These are phyloP conservation scores for Jatropha podagrica DNA, from an alignment of 441 rosid species.

Conservation along the genomic window DNA sequence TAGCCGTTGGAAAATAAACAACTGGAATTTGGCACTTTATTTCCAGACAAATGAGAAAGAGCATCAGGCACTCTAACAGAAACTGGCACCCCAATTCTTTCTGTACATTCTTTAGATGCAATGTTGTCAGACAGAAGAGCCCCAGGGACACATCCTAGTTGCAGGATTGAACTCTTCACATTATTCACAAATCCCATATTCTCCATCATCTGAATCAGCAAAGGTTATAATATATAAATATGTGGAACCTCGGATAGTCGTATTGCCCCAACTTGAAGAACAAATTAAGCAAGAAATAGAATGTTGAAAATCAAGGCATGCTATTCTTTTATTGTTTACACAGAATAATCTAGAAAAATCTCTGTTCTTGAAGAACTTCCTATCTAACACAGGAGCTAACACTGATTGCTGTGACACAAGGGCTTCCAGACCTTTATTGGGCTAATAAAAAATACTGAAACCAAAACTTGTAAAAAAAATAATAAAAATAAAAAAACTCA, in stretches of 20 bases:
- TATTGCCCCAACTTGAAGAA: constrained; percentile 7
- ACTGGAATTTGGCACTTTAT: constrained; percentile 34
- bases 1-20: constrained; percentile 28
- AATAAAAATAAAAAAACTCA: too few relatives aligned
- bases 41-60: constrained; percentile 35
- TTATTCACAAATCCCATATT: constrained; percentile 75
- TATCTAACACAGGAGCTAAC: too few relatives aligned
- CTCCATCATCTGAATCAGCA: constrained; percentile 75
- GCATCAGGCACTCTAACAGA: constrained; percentile 38
- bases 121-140: constrained; percentile 62
- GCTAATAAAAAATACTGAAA: background rate
- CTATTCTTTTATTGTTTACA: background rate
- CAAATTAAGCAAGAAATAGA: constrained; percentile 15
- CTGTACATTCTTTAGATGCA: constrained; percentile 39
- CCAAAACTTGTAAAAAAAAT: too few relatives aligned
- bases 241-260: constrained; percentile 14
- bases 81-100: constrained; percentile 48
- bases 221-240: constrained; percentile 16
- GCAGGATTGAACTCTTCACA: constrained; percentile 73
- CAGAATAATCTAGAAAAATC: background rate
- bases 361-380: too few relatives aligned
- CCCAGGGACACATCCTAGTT: constrained; percentile 72
- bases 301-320: background rate
- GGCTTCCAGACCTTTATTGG: background rate
- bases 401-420: background rate